These are phyloP conservation scores for Sanguinoderma infundibulare DNA, from an alignment of 1,284 basidiomycete genomes.

Conservation along the genomic window DNA sequence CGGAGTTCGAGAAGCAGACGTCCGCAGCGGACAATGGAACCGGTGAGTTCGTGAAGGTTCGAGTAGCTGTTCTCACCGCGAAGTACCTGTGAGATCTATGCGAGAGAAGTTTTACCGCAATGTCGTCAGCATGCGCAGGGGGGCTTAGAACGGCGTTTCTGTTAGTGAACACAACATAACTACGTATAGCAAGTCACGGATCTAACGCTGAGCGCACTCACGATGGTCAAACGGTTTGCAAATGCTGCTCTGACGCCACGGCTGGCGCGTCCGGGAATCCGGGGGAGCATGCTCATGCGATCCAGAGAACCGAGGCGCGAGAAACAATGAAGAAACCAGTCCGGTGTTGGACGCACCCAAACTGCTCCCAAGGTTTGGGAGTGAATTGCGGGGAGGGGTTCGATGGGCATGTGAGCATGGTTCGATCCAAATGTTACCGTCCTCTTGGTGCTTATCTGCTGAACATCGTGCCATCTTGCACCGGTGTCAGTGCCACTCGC, in stretches of 20 bases:
- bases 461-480: slow-evolving; percentile 12
- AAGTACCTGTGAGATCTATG: background rate
- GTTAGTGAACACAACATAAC: no score
- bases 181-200: no score
- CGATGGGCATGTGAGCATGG: slow-evolving; percentile 19
- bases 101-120: background rate
- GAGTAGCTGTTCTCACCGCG: background rate
- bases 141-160: no score
- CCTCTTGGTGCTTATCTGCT: slow-evolving; percentile 18
- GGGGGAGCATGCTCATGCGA: background rate
- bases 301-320: background rate
- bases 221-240: background rate
- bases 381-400: slow-evolving; percentile 22
- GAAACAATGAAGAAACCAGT: background rate
- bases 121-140: background rate
- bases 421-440: slow-evolving; percentile 9
- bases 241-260: background rate
- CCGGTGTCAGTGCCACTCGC: background rate
- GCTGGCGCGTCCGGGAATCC: background rate
- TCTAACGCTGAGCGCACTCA: background rate
- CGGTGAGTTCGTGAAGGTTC: background rate
- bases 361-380: slow-evolving; percentile 6
- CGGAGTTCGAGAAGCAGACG: background rate
- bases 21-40: background rate
- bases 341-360: background rate